phyloP scores from a whole-genome alignment of 352 stramenopile species.

The Globisporangium middletonii region DNA sequence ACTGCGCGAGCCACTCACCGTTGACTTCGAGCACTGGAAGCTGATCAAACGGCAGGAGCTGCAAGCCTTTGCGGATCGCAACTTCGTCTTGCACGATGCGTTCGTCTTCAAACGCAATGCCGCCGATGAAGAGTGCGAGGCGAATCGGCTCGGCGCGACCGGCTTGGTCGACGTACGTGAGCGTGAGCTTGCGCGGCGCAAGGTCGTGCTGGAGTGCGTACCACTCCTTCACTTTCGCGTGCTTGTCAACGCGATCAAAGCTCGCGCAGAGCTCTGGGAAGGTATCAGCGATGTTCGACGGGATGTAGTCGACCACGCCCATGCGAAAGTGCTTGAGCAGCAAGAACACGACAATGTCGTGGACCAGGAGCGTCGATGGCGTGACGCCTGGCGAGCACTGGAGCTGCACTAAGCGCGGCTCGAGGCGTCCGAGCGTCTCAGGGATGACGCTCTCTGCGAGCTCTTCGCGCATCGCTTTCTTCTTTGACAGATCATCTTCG shows the following conservation, averaged over 20 bases:
- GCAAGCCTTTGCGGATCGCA: constrained; percentile 17
- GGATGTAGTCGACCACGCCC: constrained; percentile 27
- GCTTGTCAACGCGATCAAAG: constrained; percentile 16
- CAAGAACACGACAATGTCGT: constrained; percentile 22
- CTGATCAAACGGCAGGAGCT: constrained; percentile 30
- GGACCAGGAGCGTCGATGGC: constrained; percentile 17
- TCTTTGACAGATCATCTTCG: constrained; percentile 27
- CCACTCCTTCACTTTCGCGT: constrained; percentile 30
- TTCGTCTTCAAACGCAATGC: constrained; percentile 48
- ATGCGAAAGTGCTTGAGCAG: constrained; percentile 20
- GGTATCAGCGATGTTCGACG: constrained; percentile 18
- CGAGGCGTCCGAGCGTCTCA: constrained; percentile 17
- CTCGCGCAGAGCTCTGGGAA: constrained; percentile 13
- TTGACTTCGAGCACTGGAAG: constrained; percentile 40
- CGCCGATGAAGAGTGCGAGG: constrained; percentile 35
- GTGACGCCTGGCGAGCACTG: constrained; percentile 17
- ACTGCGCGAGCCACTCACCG: constrained; percentile 36
- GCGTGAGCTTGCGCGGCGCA: constrained; percentile 25
- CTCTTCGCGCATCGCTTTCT: constrained; percentile 26
- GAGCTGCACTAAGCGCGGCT: constrained; percentile 24
- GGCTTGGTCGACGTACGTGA: constrained; percentile 50
- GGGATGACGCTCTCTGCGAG: constrained; percentile 24
- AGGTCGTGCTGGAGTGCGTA: constrained; percentile 10
- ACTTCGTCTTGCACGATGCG: constrained; percentile 31
- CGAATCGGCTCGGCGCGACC: constrained; percentile 49